Percentiles rank a stretch among this genome's conserved stretches.
Evolutionary conservation across 2,329 filamentous ascomycete genomes (phyloP).

Genomic region (Davidsoniella eucalypti): DNA sequence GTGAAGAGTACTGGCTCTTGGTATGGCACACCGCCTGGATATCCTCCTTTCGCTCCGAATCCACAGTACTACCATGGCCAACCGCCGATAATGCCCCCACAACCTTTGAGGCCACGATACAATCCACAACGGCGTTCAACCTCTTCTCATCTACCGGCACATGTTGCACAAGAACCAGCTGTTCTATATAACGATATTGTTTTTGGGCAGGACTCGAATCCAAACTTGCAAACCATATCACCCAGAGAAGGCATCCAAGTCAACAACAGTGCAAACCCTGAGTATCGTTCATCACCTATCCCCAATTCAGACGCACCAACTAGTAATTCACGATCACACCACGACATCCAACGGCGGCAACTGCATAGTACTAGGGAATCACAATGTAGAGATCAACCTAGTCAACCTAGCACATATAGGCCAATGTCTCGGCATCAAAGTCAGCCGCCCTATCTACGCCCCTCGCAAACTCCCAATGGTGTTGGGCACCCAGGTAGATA

Average conservation of each 20-base stretch:
- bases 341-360: no score
- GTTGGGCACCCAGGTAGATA: no score
- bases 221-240: neutral
- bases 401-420: no score
- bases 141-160: neutral
- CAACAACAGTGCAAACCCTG: neutral
- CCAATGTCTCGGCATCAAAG: no score
- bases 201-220: no score
- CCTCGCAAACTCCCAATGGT: no score
- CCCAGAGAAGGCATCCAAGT: neutral
- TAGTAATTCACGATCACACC: no score
- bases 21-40: neutral
- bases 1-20: constrained; percentile 1
- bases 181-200: constrained; percentile 5
- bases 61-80: neutral
- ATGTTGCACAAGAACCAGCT: constrained; percentile 3
- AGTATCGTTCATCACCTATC: no score
- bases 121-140: neutral
- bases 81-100: neutral
- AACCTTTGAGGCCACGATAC: neutral
- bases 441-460: no score
- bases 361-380: no score
- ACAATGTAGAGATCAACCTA: no score
- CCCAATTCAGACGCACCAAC: no score
- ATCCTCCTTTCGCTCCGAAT: neutral